Conservation (phyloP, 1,139 yeast genomes). For the Saccharomyces pastorianus region DNA sequence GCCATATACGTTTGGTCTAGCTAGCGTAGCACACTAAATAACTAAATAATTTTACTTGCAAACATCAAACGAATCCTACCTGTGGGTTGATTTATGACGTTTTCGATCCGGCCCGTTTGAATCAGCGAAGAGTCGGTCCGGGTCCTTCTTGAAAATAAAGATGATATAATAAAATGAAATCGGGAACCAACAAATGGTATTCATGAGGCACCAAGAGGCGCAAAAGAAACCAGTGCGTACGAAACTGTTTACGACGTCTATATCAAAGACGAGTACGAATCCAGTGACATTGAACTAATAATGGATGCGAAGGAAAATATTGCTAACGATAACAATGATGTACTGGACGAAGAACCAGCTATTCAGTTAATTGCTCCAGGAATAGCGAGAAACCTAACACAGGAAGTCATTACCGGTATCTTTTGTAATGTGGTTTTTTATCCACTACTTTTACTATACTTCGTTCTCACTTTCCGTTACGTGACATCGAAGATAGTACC, state of each 20-base stretch:
- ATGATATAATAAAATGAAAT: not conserved
- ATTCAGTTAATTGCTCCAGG: constrained; percentile 23
- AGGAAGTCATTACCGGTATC: constrained; percentile 26
- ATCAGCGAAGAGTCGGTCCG: not conserved
- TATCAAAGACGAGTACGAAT: not conserved
- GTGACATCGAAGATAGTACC: constrained; percentile 22
- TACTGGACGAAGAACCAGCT: constrained; percentile 6
- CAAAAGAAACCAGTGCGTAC: no score
- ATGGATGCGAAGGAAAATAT: not conserved
- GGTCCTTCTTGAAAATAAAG: not conserved
- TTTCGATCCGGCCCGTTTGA: not conserved
- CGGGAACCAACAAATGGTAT: not conserved
- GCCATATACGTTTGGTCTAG: not conserved
- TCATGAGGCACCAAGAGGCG: not conserved
- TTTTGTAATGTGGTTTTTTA: constrained; percentile 23
- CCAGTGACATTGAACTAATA: not conserved
- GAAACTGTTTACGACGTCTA: not conserved
- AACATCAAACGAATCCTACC: not conserved
- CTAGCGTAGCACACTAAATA: not conserved
- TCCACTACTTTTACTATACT: constrained; percentile 20
- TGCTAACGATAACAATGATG: not conserved
- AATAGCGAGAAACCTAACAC: constrained; percentile 22
- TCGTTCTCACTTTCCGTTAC: constrained; percentile 20
- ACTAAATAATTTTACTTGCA: not conserved
- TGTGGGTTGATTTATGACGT: not conserved